These are phyloP conservation scores for Scolecobasidium constrictum DNA, from an alignment of 2,329 filamentous ascomycete species.

Conservation along the genomic window DNA sequence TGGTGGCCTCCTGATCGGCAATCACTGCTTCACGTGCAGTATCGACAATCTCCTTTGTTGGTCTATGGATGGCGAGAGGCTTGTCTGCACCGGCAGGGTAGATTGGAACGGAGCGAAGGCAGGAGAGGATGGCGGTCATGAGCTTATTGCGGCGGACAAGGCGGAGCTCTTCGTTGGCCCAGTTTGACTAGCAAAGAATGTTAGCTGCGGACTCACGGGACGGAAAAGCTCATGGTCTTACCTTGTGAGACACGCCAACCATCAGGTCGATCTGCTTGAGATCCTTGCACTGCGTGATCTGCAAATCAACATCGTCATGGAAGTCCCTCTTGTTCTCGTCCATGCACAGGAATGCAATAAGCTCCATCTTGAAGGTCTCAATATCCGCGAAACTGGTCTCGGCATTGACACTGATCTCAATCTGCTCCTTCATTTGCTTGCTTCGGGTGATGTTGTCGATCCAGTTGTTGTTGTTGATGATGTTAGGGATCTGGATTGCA, in stretches of 20 bases:
- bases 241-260: conserved; percentile 23
- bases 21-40: conserved; percentile 4
- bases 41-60: conserved; percentile 3
- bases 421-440: conserved; percentile 24
- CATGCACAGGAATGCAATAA: conserved; percentile 20
- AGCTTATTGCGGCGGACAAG: conserved; percentile 8
- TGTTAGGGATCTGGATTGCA: conserved; percentile 24
- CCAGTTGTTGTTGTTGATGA: conserved; percentile 23
- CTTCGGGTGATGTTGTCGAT: conserved; percentile 26
- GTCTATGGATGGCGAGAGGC: conserved; percentile 2
- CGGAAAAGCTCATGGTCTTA: too few relatives aligned
- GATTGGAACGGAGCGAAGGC: conserved; percentile 66
- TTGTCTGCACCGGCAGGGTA: conserved; percentile 49
- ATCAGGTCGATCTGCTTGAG: conserved; percentile 20
- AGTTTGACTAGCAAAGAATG: conserved; percentile 6
- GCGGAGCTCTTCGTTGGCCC: conserved; percentile 7
- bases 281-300: conserved; percentile 18
- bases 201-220: too few relatives aligned
- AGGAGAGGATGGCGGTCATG: conserved; percentile 19
- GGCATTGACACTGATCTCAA: conserved; percentile 18
- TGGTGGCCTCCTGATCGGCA: conserved; percentile 1
- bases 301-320: conserved; percentile 20
- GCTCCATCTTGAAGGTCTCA: conserved; percentile 25
- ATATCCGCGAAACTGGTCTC: conserved; percentile 24
- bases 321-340: conserved; percentile 26